Evolutionary conservation across 108 stramenopile species (phyloP).

Genomic region (Fragilariopsis cylindrus): DNA sequence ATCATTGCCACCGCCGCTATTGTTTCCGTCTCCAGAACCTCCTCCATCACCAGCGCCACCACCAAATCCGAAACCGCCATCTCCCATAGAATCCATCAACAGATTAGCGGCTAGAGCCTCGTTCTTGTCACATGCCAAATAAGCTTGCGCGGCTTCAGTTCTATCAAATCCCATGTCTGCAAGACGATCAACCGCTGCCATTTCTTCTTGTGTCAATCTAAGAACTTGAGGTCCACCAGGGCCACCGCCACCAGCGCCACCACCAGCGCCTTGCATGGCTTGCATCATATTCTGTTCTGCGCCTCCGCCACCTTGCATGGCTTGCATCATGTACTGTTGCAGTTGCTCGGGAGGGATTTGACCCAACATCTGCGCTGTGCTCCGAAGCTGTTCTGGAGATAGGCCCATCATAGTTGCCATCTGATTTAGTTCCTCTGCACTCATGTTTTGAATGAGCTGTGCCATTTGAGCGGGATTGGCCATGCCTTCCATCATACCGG

Average conservation of each 20-base stretch:
- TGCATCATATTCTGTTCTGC: slow-evolving; percentile 69
- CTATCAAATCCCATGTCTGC: slow-evolving; percentile 96
- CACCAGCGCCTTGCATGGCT: slow-evolving; percentile 70
- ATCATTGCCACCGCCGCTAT: slow-evolving; percentile 45
- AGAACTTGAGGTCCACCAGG: slow-evolving; percentile 70
- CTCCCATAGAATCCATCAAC: slow-evolving; percentile 85
- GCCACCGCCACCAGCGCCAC: slow-evolving; percentile 51
- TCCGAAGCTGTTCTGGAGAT: slow-evolving; percentile 89
- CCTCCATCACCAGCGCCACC: slow-evolving; percentile 49
- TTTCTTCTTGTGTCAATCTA: slow-evolving; percentile 91
- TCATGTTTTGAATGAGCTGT: slow-evolving; percentile 87
- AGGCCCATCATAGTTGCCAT: slow-evolving; percentile 94
- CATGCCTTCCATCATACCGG: slow-evolving; percentile 73
- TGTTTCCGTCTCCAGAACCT: slow-evolving; percentile 32
- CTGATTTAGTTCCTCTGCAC: slow-evolving; percentile 83
- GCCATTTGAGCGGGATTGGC: slow-evolving; percentile 84
- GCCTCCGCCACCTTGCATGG: slow-evolving; percentile 61
- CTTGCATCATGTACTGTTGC: slow-evolving; percentile 85
- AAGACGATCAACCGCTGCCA: slow-evolving; percentile 93
- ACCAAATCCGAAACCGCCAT: slow-evolving; percentile 50
- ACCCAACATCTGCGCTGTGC: slow-evolving; percentile 87
- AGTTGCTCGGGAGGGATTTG: slow-evolving; percentile 94
- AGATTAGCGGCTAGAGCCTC: slow-evolving; percentile 97
- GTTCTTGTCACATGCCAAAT: slow-evolving; percentile 99
- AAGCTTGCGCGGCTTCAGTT: slow-evolving; percentile 93